phyloP scores from a whole-genome alignment of 441 rosid genomes.

The Populus trichocarpa region DNA sequence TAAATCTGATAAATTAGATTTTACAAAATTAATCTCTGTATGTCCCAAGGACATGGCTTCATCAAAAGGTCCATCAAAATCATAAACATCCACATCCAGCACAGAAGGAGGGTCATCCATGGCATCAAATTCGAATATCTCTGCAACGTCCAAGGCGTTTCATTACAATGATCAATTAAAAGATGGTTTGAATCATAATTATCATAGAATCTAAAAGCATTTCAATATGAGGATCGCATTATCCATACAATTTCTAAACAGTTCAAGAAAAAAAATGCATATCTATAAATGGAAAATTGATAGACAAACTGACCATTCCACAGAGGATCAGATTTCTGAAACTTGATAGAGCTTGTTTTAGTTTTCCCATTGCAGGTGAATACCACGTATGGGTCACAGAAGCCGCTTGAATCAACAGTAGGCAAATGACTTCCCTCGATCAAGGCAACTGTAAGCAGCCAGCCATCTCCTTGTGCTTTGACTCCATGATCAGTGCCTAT shows the following conservation, averaged over 20 bases:
- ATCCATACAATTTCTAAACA: background rate
- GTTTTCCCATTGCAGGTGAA: conserved; percentile 87
- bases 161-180: conserved; percentile 13
- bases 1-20: conserved; percentile 71
- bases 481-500: conserved; percentile 92
- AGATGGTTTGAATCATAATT: conserved; percentile 1
- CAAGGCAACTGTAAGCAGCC: conserved; percentile 92
- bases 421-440: conserved; percentile 86
- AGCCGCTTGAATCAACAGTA: conserved; percentile 89
- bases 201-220: background rate
- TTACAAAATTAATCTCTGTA: conserved; percentile 82
- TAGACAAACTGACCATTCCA: conserved; percentile 77
- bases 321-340: conserved; percentile 75
- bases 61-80: conserved; percentile 92
- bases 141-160: conserved; percentile 41
- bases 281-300: conserved; percentile 8
- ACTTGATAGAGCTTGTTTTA: conserved; percentile 92
- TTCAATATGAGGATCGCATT: background rate
- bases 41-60: conserved; percentile 86
- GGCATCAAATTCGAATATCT: conserved; percentile 96
- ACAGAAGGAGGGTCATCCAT: conserved; percentile 97
- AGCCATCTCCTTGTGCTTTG: conserved; percentile 96
- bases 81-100: conserved; percentile 83
- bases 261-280: background rate
- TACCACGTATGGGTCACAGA: conserved; percentile 89